A percentile compares a stretch with the other conserved stretches of the same genome.
phyloP scores from a whole-genome alignment of 345 rosid genomes.

The Salix viminalis region DNA sequence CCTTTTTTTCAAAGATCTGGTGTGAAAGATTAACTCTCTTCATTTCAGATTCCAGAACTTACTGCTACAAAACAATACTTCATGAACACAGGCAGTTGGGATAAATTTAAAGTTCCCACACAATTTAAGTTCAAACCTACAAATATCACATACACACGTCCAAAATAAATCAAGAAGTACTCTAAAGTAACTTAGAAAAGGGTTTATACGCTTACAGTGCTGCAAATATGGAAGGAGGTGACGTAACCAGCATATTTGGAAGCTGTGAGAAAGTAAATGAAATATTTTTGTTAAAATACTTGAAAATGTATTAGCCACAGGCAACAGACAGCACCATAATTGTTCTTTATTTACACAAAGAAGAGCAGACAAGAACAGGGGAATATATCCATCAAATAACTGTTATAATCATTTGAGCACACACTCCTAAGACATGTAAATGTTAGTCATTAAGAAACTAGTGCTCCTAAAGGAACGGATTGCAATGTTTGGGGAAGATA shows the following conservation, averaged over 20 bases:
- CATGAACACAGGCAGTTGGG: background rate
- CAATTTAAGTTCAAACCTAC: background rate
- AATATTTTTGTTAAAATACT: background rate
- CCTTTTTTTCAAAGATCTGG: no score
- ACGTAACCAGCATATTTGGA: conserved; percentile 92
- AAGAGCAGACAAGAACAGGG: background rate
- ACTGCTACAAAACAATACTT: no score
- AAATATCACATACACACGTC: background rate
- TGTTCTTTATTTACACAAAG: background rate
- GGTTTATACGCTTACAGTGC: conserved; percentile 57
- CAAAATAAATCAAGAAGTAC: background rate
- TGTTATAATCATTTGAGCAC: no score
- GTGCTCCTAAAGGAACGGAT: no score
- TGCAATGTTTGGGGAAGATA: no score
- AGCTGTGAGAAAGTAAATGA: conserved; percentile 40
- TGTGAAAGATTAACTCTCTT: no score
- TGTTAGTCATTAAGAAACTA: no score
- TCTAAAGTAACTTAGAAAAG: background rate
- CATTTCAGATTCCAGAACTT: background rate
- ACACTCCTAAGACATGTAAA: no score
- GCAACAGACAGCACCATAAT: no score
- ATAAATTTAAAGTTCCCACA: background rate
- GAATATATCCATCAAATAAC: no score
- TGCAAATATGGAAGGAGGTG: conserved; percentile 64
- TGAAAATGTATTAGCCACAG: background rate